Evolutionary conservation across 2,329 filamentous ascomycete species (phyloP).

Genomic region (Leptographium procerum): DNA sequence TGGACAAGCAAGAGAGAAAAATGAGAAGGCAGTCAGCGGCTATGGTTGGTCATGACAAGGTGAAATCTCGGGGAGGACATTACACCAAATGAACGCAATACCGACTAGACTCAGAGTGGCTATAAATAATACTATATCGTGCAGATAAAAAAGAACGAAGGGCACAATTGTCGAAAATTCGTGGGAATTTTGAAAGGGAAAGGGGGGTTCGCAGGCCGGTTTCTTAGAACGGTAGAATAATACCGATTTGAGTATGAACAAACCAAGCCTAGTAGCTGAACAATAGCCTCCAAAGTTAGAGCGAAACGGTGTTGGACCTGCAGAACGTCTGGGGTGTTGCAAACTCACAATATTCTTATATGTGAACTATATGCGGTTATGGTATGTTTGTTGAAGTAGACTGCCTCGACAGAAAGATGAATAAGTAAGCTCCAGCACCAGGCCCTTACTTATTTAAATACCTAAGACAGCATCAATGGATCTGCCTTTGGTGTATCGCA

Average conservation of each 20-base stretch:
- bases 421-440: neutral
- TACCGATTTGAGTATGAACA: too few relatives aligned
- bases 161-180: neutral
- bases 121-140: neutral
- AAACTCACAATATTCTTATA: neutral
- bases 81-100: too few relatives aligned
- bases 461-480: neutral
- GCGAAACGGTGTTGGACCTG: neutral
- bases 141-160: neutral
- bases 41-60: too few relatives aligned
- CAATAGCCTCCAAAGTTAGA: too few relatives aligned
- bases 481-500: neutral
- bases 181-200: too few relatives aligned
- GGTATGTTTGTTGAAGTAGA: neutral
- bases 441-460: neutral
- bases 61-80: too few relatives aligned
- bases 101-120: too few relatives aligned
- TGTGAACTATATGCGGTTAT: too few relatives aligned
- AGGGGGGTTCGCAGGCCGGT: too few relatives aligned
- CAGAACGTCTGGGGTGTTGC: neutral
- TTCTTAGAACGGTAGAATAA: too few relatives aligned
- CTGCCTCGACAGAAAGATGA: neutral
- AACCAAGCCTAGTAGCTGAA: too few relatives aligned
- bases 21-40: too few relatives aligned
- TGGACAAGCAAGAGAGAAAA: neutral